Conservation (phyloP, 768 basidiomycete genomes). For the Mycena chlorophos region DNA sequence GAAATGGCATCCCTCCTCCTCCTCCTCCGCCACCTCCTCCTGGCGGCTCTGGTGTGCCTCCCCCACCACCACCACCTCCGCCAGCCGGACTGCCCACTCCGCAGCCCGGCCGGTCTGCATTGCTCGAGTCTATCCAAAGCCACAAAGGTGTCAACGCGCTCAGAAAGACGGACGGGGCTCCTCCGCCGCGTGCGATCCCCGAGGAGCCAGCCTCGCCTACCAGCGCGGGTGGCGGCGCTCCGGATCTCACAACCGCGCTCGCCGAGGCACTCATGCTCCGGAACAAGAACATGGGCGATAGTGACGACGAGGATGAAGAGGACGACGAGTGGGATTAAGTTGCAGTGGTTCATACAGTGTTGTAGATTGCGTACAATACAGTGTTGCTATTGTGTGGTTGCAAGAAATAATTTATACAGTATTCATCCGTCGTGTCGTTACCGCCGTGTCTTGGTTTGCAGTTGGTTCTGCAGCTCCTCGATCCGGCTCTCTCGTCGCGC, state of each 20-base stretch:
- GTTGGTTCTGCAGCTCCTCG: conserved; percentile 67
- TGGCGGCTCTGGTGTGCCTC: conserved; percentile 35
- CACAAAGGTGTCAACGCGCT: conserved; percentile 70
- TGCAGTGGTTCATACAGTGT: background rate
- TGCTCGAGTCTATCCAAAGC: conserved; percentile 84
- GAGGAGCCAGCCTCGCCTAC: conserved; percentile 35
- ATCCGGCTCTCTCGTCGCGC: conserved; percentile 66
- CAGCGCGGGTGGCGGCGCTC: conserved; percentile 48
- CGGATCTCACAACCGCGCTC: conserved; percentile 77
- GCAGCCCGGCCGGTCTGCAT: conserved; percentile 60
- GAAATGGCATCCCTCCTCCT: conserved; percentile 47
- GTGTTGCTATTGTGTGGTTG: no score
- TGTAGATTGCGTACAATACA: conserved; percentile 15
- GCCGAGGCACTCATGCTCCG: conserved; percentile 81
- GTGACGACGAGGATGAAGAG: conserved; percentile 77
- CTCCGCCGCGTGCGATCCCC: conserved; percentile 37
- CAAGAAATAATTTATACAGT: conserved; percentile 27
- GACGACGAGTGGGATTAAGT: conserved; percentile 58
- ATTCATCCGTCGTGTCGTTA: conserved; percentile 31
- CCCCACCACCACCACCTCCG: no score
- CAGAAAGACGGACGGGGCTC: conserved; percentile 53
- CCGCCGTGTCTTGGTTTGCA: conserved; percentile 42
- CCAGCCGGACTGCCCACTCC: conserved; percentile 50
- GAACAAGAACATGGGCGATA: conserved; percentile 86
- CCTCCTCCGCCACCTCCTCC: conserved; percentile 46